Conservation (phyloP, 805 yeast genomes). For the Schizosaccharomyces lindneri region DNA sequence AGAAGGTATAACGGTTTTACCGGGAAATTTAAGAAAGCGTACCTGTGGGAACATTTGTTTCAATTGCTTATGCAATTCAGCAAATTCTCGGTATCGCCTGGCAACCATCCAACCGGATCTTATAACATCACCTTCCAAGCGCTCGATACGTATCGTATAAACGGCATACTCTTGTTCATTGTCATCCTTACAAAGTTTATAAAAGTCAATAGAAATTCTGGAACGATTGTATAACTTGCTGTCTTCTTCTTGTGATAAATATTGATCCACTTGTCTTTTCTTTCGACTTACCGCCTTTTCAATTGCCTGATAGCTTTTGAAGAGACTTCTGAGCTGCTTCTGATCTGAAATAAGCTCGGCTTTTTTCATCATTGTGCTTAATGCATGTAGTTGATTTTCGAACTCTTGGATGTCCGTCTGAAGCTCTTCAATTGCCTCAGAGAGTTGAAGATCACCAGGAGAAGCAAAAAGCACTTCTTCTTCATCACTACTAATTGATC, state of each 20-base stretch:
- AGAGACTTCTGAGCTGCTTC: conserved; percentile 40
- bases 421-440: conserved; percentile 7
- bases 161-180: conserved; percentile 35
- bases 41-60: conserved; percentile 27
- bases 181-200: conserved; percentile 12
- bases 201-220: not conserved
- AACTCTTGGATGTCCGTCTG: conserved; percentile 43
- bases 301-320: conserved; percentile 19
- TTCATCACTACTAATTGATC: not conserved
- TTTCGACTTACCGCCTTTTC: conserved; percentile 48
- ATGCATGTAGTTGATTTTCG: conserved; percentile 34
- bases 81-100: conserved; percentile 66
- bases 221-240: conserved; percentile 25
- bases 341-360: conserved; percentile 66
- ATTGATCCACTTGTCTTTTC: conserved; percentile 56
- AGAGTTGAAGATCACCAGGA: conserved; percentile 38
- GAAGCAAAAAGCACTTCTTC: conserved; percentile 1
- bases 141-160: conserved; percentile 56
- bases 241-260: conserved; percentile 58
- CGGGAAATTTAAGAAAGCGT: conserved; percentile 25
- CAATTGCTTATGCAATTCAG: conserved; percentile 40
- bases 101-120: conserved; percentile 80
- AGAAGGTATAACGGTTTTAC: conserved; percentile 29
- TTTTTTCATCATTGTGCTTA: conserved; percentile 45
- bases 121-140: conserved; percentile 20